Evolutionary conservation across 1,284 basidiomycete genomes (phyloP), one percentile per base, ranked within the genome.

Genomic region (Leccinum solheimii): DNA sequence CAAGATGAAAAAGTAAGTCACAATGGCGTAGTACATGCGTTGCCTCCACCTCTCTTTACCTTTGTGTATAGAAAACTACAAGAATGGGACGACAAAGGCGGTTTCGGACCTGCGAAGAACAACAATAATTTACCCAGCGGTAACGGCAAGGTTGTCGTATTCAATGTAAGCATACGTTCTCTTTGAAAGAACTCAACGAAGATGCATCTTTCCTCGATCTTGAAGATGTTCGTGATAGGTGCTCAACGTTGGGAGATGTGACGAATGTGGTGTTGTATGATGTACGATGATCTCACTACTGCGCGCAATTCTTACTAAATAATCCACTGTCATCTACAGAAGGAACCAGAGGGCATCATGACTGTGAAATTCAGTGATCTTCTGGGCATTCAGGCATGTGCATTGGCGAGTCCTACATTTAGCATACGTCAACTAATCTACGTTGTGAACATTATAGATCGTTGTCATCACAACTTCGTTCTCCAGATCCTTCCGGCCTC

Each of bases 251-350:
- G 10, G 97, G 97, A 16, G 88, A 94, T 66, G 97, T 99, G 2
- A 99, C 96, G 1, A 98, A 95, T 69, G 93, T 98, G 1, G 88
- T 94, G 19, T 76, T 99, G 34, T 99, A 97, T 75, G 97, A 99
- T 78, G 95, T 30, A 30, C 30, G 30, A 30, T 30, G 30, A 14
- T 55, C 43, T 52, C 11, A 16, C 54, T 54, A 27, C 27, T 55
- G 50, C n/a, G 50, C n/a, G 34, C 13, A 32, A 53, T 23, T 49
- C 26, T 14, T n/a, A 21, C 55, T 60, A 21, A 56, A 52, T n/a
- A 59, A 53, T 23, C 14, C 23, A 23, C 51, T 66, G 57, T 26
- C 16, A 8, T 30, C 36, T 50, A 14, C 77, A 98, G 95, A 86
- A 90, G 79, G 97, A 99, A 75, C 81, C 88, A 23, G 95, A 98